Percentiles rank a stretch among this genome's conserved stretches.
Conservation (phyloP, 1,139 yeast species). For the Saccharomyces pastorianus region DNA sequence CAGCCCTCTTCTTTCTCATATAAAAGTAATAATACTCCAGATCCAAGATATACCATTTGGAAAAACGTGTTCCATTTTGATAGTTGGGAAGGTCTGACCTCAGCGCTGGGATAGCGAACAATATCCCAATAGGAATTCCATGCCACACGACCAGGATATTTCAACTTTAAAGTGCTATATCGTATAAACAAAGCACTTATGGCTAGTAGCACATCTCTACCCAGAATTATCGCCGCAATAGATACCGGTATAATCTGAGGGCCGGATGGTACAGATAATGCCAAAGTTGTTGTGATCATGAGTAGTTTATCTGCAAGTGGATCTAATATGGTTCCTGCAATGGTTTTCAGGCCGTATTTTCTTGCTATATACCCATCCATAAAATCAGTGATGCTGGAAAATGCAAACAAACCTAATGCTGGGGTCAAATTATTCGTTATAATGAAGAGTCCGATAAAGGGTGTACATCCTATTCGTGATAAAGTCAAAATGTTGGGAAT, state of each 20-base stretch:
- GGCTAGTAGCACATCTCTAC: constrained; percentile 73
- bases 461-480: constrained; percentile 71
- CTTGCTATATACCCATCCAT: constrained; percentile 90
- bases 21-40: constrained; percentile 48
- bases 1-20: not conserved
- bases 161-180: constrained; percentile 65
- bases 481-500: constrained; percentile 79
- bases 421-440: constrained; percentile 49
- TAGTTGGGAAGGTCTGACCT: constrained; percentile 80
- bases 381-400: constrained; percentile 85
- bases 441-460: constrained; percentile 72
- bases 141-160: constrained; percentile 43
- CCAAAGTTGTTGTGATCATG: constrained; percentile 77
- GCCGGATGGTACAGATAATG: constrained; percentile 56
- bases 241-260: constrained; percentile 50
- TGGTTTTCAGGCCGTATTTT: constrained; percentile 62
- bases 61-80: constrained; percentile 85
- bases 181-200: constrained; percentile 70
- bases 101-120: constrained; percentile 65
- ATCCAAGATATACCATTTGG: constrained; percentile 85
- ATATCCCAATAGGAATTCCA: constrained; percentile 66
- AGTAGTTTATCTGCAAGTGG: constrained; percentile 92
- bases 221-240: constrained; percentile 68
- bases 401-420: constrained; percentile 68
- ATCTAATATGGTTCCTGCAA: constrained; percentile 84